Evolutionary conservation across 1,284 basidiomycete genomes (phyloP), one percentile per base, ranked within the genome.

Genomic region (Sporisorium exsertum): DNA sequence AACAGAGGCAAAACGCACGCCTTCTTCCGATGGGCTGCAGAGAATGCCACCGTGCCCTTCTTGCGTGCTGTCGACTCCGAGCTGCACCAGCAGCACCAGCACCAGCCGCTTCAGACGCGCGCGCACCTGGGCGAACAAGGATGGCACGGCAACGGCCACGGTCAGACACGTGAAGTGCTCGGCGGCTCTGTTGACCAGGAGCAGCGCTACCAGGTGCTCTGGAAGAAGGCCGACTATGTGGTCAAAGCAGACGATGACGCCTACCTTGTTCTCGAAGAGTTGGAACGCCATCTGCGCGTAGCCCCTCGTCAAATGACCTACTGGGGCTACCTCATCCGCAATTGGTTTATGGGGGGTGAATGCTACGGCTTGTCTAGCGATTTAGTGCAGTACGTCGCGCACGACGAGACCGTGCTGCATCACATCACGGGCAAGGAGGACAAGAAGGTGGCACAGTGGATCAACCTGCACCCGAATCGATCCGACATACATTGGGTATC

Each of bases 331-430:
- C 91, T 97, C 37, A 93, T 98, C 51, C 94, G 94, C 75, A 93
- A 95, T 82, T 88, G 88, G 61, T 98, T 98, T 87, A 98, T 99
- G 95, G 96, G 91, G 5, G 96, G 96, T 24, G 95, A 99, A 86
- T 87, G 94, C 67, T 99, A 99, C 86, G 95, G 91, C 10, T 87
- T 99, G 29, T 95, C 93, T 57, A 93, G 91, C 88, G 92, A 92
- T 84, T 88, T 99, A 60, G 94, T 95, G n/a, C 88, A 92, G 70
- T 98, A 93, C 90, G 89, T 95, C 15, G 91, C 94, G 26, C 90
- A 89, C 37, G 92, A 94, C 63, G 88, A 91, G 9, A 87, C 87
- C 9, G 89, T 96, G 18, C 90, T 90, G 74, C 87, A 88, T 22
- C 87, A 93, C 83, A 91, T 90, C 16, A 89, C 89, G 57, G 96